Evolutionary conservation across 345 rosid species (phyloP).

Genomic region (Theobroma cacao): DNA sequence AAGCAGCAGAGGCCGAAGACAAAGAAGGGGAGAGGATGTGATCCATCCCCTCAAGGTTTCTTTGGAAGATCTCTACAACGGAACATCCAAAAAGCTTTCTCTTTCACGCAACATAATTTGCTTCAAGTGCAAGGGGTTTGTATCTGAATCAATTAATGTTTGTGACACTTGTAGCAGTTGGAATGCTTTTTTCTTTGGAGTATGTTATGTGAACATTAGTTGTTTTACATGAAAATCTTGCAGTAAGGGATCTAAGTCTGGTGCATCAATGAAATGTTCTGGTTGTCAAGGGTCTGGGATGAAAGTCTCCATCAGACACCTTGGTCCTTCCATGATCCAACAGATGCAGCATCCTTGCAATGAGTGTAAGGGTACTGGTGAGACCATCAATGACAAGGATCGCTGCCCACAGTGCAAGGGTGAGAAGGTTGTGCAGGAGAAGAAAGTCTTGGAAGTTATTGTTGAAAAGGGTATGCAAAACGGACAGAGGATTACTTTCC

Average conservation of each 20-base stretch:
- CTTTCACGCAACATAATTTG: constrained; percentile 74
- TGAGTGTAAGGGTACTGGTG: constrained; percentile 73
- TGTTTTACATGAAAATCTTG: constrained; percentile 9
- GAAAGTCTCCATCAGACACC: constrained; percentile 72
- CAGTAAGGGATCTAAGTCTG: constrained; percentile 79
- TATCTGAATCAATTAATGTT: background rate
- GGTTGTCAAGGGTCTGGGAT: constrained; percentile 78
- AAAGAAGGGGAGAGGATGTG: constrained; percentile 91
- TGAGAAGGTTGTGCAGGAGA: constrained; percentile 65
- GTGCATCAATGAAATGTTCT: constrained; percentile 61
- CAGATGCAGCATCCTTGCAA: constrained; percentile 85
- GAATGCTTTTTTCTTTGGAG: background rate
- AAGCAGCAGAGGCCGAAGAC: constrained; percentile 86
- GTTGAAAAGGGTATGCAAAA: constrained; percentile 84
- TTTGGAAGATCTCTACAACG: constrained; percentile 77
- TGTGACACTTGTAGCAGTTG: background rate
- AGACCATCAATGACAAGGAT: constrained; percentile 63
- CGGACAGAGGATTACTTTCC: constrained; percentile 62
- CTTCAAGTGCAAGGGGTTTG: constrained; percentile 90
- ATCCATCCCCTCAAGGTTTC: constrained; percentile 86
- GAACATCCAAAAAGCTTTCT: constrained; percentile 79
- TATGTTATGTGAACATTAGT: background rate
- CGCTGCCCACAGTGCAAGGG: constrained; percentile 77
- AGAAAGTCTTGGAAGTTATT: constrained; percentile 63
- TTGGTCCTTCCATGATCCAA: constrained; percentile 74